Evolutionary conservation across 2,329 filamentous ascomycete species (phyloP).

Genomic region (Neofusicoccum cordaticola): DNA sequence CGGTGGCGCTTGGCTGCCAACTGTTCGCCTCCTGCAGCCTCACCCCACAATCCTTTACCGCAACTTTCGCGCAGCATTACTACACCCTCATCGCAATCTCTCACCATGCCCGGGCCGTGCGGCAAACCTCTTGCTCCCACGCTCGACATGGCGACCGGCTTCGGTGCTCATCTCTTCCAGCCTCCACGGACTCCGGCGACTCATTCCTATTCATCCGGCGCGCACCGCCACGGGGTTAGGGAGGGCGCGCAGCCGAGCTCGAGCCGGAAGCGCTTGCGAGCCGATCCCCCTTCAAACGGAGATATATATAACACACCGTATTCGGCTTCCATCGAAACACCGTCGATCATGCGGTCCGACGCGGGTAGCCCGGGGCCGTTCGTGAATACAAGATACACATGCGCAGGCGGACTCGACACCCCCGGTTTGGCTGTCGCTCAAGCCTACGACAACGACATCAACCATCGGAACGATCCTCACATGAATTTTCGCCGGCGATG

Average conservation of each 20-base stretch:
- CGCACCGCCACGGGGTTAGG: conserved; percentile 8
- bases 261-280: conserved; percentile 19
- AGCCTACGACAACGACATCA: conserved; percentile 42
- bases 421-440: conserved; percentile 39
- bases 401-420: conserved; percentile 51
- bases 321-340: conserved; percentile 7
- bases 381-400: conserved; percentile 51
- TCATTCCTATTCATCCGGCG: conserved; percentile 9
- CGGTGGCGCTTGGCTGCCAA: conserved; percentile 1
- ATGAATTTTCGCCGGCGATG: conserved; percentile 32
- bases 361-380: conserved; percentile 42
- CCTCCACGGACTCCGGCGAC: conserved; percentile 12
- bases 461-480: conserved; percentile 20
- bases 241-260: neutral
- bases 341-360: conserved; percentile 19
- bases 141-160: conserved; percentile 12
- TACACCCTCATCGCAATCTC: conserved; percentile 8
- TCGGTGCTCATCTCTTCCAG: conserved; percentile 12
- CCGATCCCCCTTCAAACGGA: conserved; percentile 15
- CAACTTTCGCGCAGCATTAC: conserved; percentile 3
- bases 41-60: conserved; percentile 5
- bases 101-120: conserved; percentile 15
- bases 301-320: conserved; percentile 14
- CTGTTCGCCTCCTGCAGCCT: conserved; percentile 11
- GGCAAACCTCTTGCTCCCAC: conserved; percentile 10